A percentile compares a stretch with the other conserved stretches of the same genome.
These are phyloP conservation scores for Coelastrella sp. DNA, from an alignment of 139 green algal species.

Conservation along the genomic window DNA sequence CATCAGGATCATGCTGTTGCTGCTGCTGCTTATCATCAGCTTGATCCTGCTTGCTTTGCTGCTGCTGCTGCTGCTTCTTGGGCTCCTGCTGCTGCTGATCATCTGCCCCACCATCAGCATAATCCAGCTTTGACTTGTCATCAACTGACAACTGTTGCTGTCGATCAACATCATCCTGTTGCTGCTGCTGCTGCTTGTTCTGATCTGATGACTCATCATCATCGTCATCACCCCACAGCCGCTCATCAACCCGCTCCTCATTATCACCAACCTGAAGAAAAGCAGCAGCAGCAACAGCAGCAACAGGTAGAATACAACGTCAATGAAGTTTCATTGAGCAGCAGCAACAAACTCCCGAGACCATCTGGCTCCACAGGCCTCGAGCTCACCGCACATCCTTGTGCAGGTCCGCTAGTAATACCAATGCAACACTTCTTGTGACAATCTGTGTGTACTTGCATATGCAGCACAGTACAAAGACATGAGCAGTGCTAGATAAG, in stretches of 20 bases:
- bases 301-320: too few species aligned
- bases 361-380: too few species aligned
- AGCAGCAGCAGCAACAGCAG: too few species aligned
- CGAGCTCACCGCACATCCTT: too few species aligned
- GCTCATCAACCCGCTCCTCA: slow-evolving; percentile 91
- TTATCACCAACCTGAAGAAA: slow-evolving; percentile 61
- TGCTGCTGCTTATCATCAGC: slow-evolving; percentile 52
- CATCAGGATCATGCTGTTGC: slow-evolving; percentile 30
- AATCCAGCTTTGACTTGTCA: slow-evolving; percentile 83
- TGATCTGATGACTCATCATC: slow-evolving; percentile 50
- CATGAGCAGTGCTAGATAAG: not conserved
- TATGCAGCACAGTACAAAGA: too few species aligned
- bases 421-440: too few species aligned
- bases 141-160: slow-evolving; percentile 71
- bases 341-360: not conserved
- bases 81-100: slow-evolving; percentile 51
- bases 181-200: slow-evolving; percentile 59
- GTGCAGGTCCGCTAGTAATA: too few species aligned
- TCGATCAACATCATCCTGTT: slow-evolving; percentile 75
- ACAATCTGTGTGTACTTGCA: too few species aligned
- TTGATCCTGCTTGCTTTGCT: slow-evolving; percentile 52
- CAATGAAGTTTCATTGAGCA: too few species aligned
- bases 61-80: slow-evolving; percentile 54
- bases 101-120: slow-evolving; percentile 61
- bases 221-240: slow-evolving; percentile 85